These are phyloP conservation scores for Saturnispora sekii DNA, from an alignment of 805 yeast genomes.

Conservation along the genomic window DNA sequence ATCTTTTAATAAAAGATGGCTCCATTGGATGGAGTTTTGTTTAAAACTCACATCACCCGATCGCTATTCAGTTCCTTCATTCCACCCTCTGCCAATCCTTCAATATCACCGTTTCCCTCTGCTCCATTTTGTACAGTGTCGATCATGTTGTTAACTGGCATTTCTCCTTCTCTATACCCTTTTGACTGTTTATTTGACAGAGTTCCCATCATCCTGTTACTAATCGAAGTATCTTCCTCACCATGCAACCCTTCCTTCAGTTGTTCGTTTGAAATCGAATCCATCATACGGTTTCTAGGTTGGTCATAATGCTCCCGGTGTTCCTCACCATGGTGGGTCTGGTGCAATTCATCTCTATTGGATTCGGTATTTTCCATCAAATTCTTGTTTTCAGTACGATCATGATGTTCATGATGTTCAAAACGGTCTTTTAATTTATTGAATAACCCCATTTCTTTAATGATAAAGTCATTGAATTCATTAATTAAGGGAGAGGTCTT, in stretches of 20 bases:
- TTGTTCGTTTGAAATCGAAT: slow-evolving; percentile 11
- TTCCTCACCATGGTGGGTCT: not conserved
- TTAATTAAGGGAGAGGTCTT: too few relatives aligned
- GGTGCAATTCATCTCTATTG: slow-evolving; percentile 9
- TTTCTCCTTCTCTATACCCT: not conserved
- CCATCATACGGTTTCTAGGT: slow-evolving; percentile 13
- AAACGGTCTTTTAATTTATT: too few relatives aligned
- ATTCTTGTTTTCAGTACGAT: slow-evolving; percentile 4
- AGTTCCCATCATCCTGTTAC: slow-evolving; percentile 4
- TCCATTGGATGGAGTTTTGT: slow-evolving; percentile 21
- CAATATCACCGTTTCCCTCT: not conserved
- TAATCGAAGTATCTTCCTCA: not conserved
- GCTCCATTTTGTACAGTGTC: slow-evolving; percentile 1
- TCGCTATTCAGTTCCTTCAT: too few relatives aligned
- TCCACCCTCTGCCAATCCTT: not conserved
- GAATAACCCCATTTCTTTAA: too few relatives aligned
- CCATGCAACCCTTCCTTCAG: not conserved
- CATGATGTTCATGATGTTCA: too few relatives aligned
- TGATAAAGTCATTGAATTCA: too few relatives aligned
- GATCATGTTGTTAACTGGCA: slow-evolving; percentile 5
- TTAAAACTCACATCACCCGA: not conserved
- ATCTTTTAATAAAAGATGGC: slow-evolving; percentile 17
- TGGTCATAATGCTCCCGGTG: slow-evolving; percentile 2
- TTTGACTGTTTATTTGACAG: slow-evolving; percentile 8
- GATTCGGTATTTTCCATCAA: slow-evolving; percentile 10